Evolutionary conservation across 768 basidiomycete genomes (phyloP).

Genomic region (Lactifluus subvellereus): DNA sequence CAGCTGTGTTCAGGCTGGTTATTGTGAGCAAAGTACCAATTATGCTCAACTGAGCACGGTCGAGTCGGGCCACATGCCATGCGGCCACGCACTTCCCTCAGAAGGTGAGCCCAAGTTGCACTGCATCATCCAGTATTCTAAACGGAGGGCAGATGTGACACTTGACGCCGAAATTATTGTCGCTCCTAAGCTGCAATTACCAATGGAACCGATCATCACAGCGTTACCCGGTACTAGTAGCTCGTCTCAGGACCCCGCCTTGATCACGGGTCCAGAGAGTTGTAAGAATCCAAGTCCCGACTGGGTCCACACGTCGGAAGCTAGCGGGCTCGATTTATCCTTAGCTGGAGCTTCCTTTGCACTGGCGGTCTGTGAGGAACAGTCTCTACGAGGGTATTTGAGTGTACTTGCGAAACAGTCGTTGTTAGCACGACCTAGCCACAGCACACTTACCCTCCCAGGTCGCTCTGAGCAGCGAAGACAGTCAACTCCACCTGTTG

Average conservation of each 20-base stretch:
- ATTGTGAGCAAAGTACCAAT: not conserved
- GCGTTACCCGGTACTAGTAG: not conserved
- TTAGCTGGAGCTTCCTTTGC: not conserved
- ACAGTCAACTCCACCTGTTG: not conserved
- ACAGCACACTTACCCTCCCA: not conserved
- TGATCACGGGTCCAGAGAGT: not conserved
- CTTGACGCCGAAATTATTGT: not conserved
- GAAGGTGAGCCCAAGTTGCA: not conserved
- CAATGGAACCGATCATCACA: not conserved
- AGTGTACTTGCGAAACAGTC: slow-evolving; percentile 38
- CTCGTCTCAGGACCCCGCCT: not conserved
- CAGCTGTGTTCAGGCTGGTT: not conserved
- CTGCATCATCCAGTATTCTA: not conserved
- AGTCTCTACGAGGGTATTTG: slow-evolving; percentile 20
- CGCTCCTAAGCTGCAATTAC: not conserved
- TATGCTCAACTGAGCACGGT: not conserved
- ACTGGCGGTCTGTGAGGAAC: slow-evolving; percentile 1
- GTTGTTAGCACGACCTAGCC: slow-evolving; percentile 31
- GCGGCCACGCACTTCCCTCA: not conserved
- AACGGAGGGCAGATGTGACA: not conserved
- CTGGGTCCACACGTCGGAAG: not conserved
- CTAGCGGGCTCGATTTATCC: not conserved
- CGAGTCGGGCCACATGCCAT: not conserved
- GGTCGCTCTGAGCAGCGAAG: not conserved
- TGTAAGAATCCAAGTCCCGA: not conserved